phyloP scores from a whole-genome alignment of 805 yeast species.

The Groenewaldozyma salmanticensis region DNA sequence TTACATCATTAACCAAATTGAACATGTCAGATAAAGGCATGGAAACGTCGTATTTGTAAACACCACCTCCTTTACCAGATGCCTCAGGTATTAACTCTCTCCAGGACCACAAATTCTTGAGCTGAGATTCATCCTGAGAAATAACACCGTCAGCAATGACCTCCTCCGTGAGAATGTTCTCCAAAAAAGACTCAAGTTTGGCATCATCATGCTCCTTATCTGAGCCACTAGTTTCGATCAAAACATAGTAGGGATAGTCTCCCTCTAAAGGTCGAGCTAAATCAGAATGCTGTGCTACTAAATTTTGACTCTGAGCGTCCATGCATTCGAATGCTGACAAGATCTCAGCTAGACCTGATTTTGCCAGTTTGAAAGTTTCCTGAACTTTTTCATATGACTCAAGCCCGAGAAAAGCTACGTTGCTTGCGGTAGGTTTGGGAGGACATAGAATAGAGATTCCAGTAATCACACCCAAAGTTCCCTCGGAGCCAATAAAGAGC shows the following conservation, averaged over 20 bases:
- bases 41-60: constrained; percentile 94
- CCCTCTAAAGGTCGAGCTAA: constrained; percentile 69
- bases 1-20: constrained; percentile 71
- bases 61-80: constrained; percentile 78
- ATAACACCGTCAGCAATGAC: constrained; percentile 87
- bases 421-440: constrained; percentile 72
- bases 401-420: constrained; percentile 82
- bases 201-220: constrained; percentile 88
- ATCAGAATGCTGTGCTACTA: constrained; percentile 38
- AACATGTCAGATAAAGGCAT: constrained; percentile 76
- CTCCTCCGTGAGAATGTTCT: constrained; percentile 73
- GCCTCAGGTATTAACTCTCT: constrained; percentile 93
- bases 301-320: constrained; percentile 58
- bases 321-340: constrained; percentile 90
- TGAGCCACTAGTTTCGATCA: constrained; percentile 95
- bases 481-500: constrained; percentile 88
- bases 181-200: constrained; percentile 78
- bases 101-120: constrained; percentile 84
- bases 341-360: constrained; percentile 70
- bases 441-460: constrained; percentile 88
- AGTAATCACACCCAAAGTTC: constrained; percentile 83
- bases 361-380: constrained; percentile 68
- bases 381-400: constrained; percentile 77
- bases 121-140: constrained; percentile 90
- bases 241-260: constrained; percentile 77